These are phyloP conservation scores for Xylaria polymorpha DNA, from an alignment of 2,329 filamentous ascomycete genomes.

Conservation along the genomic window DNA sequence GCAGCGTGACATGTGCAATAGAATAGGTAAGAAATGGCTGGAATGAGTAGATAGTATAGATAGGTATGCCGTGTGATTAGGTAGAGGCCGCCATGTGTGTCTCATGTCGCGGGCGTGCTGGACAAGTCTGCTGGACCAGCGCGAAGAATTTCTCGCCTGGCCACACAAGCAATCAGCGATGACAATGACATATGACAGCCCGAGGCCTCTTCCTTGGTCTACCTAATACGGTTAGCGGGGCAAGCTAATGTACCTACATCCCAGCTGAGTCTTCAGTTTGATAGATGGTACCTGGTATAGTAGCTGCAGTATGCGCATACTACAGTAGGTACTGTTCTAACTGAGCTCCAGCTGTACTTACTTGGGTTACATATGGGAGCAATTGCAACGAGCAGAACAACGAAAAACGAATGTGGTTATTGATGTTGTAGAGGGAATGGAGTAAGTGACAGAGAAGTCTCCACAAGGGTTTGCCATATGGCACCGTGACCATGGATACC, in stretches of 20 bases:
- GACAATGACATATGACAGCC: conserved; percentile 26
- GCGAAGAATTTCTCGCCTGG: conserved; percentile 19
- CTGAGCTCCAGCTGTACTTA: too few relatives aligned
- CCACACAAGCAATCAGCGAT: not conserved
- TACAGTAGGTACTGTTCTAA: too few relatives aligned
- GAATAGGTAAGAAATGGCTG: not conserved
- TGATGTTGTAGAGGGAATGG: too few relatives aligned
- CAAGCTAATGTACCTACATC: not conserved
- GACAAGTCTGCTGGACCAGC: conserved; percentile 10
- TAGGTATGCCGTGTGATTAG: not conserved
- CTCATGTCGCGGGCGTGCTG: conserved; percentile 18
- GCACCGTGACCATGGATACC: too few relatives aligned
- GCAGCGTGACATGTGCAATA: not conserved
- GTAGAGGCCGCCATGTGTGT: not conserved
- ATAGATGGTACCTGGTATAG: too few relatives aligned
- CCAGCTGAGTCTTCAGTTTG: not conserved
- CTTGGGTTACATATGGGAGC: too few relatives aligned
- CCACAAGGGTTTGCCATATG: too few relatives aligned
- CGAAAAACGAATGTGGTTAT: too few relatives aligned
- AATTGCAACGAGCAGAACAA: too few relatives aligned
- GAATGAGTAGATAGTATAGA: not conserved
- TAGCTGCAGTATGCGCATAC: not conserved
- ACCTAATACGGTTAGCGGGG: conserved; percentile 2
- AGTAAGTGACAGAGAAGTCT: too few relatives aligned
- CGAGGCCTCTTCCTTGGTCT: conserved; percentile 1